A percentile compares a stretch with the other conserved stretches of the same genome.
phyloP scores from a whole-genome alignment of 192 early-diverging fungal species.

The Gaertneriomyces sp. region DNA sequence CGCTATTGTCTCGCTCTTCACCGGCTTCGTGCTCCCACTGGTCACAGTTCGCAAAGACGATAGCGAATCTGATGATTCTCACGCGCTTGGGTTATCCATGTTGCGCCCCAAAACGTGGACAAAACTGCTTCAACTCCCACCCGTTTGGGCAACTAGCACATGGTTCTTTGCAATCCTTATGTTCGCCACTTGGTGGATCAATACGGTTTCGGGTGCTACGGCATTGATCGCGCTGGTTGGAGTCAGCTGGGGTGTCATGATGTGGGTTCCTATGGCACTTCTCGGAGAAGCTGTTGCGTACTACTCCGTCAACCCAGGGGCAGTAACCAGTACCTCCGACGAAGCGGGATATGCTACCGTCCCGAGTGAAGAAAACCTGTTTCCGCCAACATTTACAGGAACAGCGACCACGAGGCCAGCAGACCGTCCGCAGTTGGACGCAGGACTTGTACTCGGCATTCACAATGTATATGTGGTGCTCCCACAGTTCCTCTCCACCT shows the following conservation, averaged over 20 bases:
- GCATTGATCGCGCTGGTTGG: slow-evolving; percentile 70
- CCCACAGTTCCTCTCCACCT: slow-evolving; percentile 86
- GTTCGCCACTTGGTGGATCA: slow-evolving; percentile 63
- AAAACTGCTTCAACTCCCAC: slow-evolving; percentile 23
- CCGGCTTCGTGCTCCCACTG: slow-evolving; percentile 56
- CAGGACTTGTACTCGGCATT: slow-evolving; percentile 74
- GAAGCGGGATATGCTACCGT: slow-evolving; percentile 22
- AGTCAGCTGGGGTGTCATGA: slow-evolving; percentile 74
- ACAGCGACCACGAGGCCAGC: background rate
- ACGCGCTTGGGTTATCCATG: no score
- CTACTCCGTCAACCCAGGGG: slow-evolving; percentile 14
- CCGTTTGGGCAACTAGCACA: slow-evolving; percentile 71
- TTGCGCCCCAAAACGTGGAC: no score
- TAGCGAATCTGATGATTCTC: background rate
- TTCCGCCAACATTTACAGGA: background rate
- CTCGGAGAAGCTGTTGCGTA: slow-evolving; percentile 63
- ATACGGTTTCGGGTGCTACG: slow-evolving; percentile 56
- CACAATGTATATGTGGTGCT: slow-evolving; percentile 94
- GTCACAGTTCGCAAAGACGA: slow-evolving; percentile 40
- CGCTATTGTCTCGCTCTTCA: slow-evolving; percentile 67
- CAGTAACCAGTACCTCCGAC: background rate
- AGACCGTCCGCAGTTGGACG: slow-evolving; percentile 17
- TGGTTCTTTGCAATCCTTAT: slow-evolving; percentile 64
- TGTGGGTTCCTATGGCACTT: slow-evolving; percentile 93
- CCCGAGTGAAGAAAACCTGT: slow-evolving; percentile 17